Evolutionary conservation across 2,329 filamentous ascomycete genomes (phyloP).

Genomic region (Gyromitra esculenta): DNA sequence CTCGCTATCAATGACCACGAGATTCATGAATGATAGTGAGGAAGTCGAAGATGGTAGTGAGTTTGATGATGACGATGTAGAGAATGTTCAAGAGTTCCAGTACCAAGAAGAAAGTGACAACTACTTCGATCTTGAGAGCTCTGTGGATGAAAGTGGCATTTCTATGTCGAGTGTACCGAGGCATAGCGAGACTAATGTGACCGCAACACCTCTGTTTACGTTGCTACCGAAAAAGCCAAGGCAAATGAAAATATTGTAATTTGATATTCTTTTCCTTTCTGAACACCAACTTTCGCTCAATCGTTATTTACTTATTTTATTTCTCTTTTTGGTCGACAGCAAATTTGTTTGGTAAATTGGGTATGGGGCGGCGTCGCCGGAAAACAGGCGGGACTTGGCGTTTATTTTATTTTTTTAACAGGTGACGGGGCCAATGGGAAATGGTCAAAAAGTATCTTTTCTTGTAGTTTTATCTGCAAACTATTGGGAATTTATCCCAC

Average conservation of each 20-base stretch:
- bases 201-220: constrained; percentile 35
- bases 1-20: constrained; percentile 45
- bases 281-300: neutral
- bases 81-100: constrained; percentile 61
- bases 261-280: constrained; percentile 21
- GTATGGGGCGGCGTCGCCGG: constrained; percentile 18
- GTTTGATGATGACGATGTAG: constrained; percentile 64
- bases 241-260: constrained; percentile 50
- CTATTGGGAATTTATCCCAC: constrained; percentile 19
- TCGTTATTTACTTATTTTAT: constrained; percentile 31
- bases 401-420: constrained; percentile 43
- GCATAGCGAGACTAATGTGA: constrained; percentile 38
- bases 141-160: constrained; percentile 34
- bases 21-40: constrained; percentile 54
- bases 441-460: constrained; percentile 26
- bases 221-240: constrained; percentile 47
- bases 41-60: constrained; percentile 64
- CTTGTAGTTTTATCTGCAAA: constrained; percentile 15
- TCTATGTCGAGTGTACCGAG: constrained; percentile 42
- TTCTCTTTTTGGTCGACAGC: constrained; percentile 31
- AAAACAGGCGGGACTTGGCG: constrained; percentile 18
- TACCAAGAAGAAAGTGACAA: constrained; percentile 61
- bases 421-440: constrained; percentile 18
- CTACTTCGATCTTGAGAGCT: constrained; percentile 56
- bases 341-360: constrained; percentile 40